Conservation (phyloP, 768 basidiomycete species). For the Sistotremastrum niveocremeum region DNA sequence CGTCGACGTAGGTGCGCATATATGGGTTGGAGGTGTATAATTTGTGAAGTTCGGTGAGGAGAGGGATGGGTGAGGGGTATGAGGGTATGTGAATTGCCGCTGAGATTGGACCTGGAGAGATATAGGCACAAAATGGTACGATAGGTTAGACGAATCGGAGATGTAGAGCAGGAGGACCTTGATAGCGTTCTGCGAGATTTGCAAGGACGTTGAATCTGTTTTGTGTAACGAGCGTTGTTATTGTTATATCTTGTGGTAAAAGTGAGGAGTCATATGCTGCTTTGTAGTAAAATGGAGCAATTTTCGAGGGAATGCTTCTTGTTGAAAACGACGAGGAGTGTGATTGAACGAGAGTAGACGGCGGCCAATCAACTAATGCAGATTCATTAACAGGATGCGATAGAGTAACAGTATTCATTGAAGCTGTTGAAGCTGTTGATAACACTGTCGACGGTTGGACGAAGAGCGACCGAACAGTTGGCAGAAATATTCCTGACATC, state of each 20-base stretch:
- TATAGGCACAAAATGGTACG: not conserved
- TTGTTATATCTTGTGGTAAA: conserved; percentile 58
- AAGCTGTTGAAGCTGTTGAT: too few relatives aligned
- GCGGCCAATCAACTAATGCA: too few relatives aligned
- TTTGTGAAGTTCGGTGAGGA: conserved; percentile 49
- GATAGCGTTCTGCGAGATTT: conserved; percentile 61
- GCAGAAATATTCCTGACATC: too few relatives aligned
- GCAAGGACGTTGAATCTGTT: conserved; percentile 63
- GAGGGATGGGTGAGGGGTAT: conserved; percentile 26
- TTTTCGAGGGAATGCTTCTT: conserved; percentile 19
- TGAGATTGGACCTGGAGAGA: conserved; percentile 58
- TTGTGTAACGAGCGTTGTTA: conserved; percentile 74
- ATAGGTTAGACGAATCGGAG: conserved; percentile 2
- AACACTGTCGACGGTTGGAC: too few relatives aligned
- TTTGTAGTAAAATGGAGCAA: conserved; percentile 73
- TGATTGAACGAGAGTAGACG: too few relatives aligned
- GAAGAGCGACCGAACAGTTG: too few relatives aligned
- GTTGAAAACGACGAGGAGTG: too few relatives aligned
- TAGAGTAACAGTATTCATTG: too few relatives aligned
- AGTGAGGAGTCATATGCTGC: conserved; percentile 27
- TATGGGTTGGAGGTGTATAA: conserved; percentile 53
- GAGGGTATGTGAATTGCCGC: conserved; percentile 61
- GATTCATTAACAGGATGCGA: too few relatives aligned
- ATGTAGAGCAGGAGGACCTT: conserved; percentile 25
- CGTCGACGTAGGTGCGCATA: conserved; percentile 62